Conservation (phyloP, 495 filamentous ascomycete species). For the Durotheca rogersii region DNA sequence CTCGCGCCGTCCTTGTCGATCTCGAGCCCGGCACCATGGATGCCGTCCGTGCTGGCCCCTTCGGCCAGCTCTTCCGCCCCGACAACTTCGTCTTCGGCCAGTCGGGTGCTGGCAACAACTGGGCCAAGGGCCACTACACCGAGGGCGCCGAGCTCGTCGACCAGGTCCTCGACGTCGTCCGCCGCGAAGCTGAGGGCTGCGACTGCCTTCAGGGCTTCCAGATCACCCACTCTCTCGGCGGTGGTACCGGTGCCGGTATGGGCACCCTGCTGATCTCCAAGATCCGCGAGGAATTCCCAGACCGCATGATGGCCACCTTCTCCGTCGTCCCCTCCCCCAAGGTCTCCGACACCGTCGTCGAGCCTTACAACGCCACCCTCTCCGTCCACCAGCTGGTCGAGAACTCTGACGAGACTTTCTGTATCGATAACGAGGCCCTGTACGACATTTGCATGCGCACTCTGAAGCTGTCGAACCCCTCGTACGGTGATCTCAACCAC, state of each 20-base stretch:
- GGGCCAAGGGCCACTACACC: conserved; percentile 99
- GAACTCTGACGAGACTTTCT: conserved; percentile 99
- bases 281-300: conserved; percentile 99
- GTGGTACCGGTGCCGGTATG: conserved; percentile 99
- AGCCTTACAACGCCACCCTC: conserved; percentile 99
- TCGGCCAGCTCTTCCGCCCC: conserved; percentile 98
- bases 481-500: conserved; percentile 99
- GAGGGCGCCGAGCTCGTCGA: conserved; percentile 99
- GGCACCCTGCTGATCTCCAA: conserved; percentile 99
- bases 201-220: conserved; percentile 99
- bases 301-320: conserved; percentile 99
- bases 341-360: conserved; percentile 99
- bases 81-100: conserved; percentile 99
- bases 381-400: conserved; percentile 99
- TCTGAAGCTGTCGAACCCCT: conserved; percentile 96
- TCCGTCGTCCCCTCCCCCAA: conserved; percentile 99
- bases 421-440: conserved; percentile 99
- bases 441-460: conserved; percentile 99
- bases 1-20: conserved; percentile 98
- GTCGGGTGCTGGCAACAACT: conserved; percentile 99
- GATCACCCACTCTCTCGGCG: conserved; percentile 99
- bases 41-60: conserved; percentile 96
- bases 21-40: conserved; percentile 99
- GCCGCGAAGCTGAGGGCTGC: conserved; percentile 97
- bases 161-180: conserved; percentile 96